Evolutionary conservation across 768 basidiomycete genomes (phyloP).

Genomic region (Kwoniella shandongensis): DNA sequence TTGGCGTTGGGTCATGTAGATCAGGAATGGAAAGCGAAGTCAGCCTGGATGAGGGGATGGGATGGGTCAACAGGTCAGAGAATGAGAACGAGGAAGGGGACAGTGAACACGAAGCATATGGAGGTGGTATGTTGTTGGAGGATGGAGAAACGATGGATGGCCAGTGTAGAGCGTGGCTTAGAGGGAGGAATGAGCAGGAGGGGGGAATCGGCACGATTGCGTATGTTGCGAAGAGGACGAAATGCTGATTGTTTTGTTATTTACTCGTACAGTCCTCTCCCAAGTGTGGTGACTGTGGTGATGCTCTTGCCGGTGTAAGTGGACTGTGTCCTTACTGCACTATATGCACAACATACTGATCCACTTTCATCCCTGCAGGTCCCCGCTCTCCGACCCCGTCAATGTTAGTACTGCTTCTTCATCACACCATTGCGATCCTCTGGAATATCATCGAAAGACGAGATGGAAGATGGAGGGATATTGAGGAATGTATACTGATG

Average conservation of each 20-base stretch:
- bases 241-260: conserved; percentile 5
- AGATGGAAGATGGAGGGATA: too few relatives aligned
- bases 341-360: conserved; percentile 19
- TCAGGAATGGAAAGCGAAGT: conserved; percentile 1
- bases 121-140: too few relatives aligned
- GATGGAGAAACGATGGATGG: too few relatives aligned
- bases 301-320: conserved; percentile 88
- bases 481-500: not conserved
- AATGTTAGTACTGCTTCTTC: conserved; percentile 57
- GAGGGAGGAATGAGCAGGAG: too few relatives aligned
- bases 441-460: too few relatives aligned
- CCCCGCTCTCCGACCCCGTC: conserved; percentile 89
- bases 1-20: too few relatives aligned
- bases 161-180: too few relatives aligned
- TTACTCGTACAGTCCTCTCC: conserved; percentile 60
- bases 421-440: not conserved
- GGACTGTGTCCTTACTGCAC: conserved; percentile 6
- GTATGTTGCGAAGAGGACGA: too few relatives aligned
- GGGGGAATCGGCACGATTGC: too few relatives aligned
- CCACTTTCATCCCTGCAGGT: conserved; percentile 60
- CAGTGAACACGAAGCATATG: not conserved
- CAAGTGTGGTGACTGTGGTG: conserved; percentile 98
- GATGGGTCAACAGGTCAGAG: not conserved
- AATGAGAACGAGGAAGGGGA: not conserved
- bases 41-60: not conserved